Evolutionary conservation across 2,329 filamentous ascomycete genomes (phyloP), one percentile per base, ranked within the genome.

Genomic region (Fusarium verrucosum): DNA sequence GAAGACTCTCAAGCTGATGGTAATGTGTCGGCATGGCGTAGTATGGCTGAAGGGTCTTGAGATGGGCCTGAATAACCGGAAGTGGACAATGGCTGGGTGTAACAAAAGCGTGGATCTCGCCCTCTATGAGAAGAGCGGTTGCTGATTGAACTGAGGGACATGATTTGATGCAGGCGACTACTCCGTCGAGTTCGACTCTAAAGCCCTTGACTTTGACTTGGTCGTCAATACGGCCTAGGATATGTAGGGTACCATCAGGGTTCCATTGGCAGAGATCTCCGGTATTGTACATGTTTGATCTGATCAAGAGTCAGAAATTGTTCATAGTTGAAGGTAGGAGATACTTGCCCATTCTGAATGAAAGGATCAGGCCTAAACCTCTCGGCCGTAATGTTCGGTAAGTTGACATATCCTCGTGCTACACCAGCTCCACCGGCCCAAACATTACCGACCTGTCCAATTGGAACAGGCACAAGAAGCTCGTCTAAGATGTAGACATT

Each of bases 201-300:
- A 87, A 87, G 2, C 85, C 80, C 72, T 86, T 85, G 65, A 87
- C 80, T 71, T 88, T 88, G 55, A 88, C 82, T 67, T 88, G 85
- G 58, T 87, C 85, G 55, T 88, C 86, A 11, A 78, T 78, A 16
- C 85, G 80, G 2, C 86, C 85, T 13, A 85, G 78, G 10, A 83
- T 84, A n/a, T 85, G 78, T 16, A 88, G 75, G 19, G 78, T 79
- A 7, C 85, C 85, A 54, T 85, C 80, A 0, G 77, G 65, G 25
- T 78, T 78, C 85, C 84, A 87, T 17, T 78, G 76, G 22, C 82
- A 84, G 9, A 87, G 76, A 62, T 88, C 85, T 3, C 85, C 85
- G 1, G 85, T 87, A 65, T 85, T 85, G 74, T 86, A 88, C 84
- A 87, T 87, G 62, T 76, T 77, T 10, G 63, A 66, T 3, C 69